Percentiles rank a stretch among this genome's conserved stretches.
These are phyloP conservation scores for Tetragonia tetragonoides DNA, from an alignment of 148 eudicot genomes.

Conservation along the genomic window DNA sequence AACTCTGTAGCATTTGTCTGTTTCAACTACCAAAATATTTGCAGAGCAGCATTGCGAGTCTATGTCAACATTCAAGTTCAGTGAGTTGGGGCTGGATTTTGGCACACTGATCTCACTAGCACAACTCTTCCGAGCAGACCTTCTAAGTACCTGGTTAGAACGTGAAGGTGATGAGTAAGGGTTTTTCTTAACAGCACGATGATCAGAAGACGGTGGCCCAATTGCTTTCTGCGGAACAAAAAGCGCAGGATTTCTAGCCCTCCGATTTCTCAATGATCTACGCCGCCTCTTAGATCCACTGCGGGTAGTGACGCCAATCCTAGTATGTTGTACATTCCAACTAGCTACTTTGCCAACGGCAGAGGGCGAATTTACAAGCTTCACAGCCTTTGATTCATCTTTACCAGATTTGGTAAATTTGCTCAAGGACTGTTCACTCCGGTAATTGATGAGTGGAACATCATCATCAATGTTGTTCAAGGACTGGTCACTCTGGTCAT, in stretches of 20 bases:
- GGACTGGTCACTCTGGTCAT: conserved; percentile 14
- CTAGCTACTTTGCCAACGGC: conserved; percentile 30
- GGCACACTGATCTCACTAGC: conserved; percentile 26
- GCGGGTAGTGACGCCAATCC: conserved; percentile 38
- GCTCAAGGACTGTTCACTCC: conserved; percentile 4
- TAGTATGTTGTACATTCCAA: conserved; percentile 30
- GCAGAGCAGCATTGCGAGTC: conserved; percentile 52
- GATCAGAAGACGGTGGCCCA: conserved; percentile 32
- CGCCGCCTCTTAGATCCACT: conserved; percentile 54
- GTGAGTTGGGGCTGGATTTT: conserved; percentile 34
- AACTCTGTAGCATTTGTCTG: conserved; percentile 66
- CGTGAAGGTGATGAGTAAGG: conserved; percentile 13
- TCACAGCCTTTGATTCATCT: conserved; percentile 27
- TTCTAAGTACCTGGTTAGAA: conserved; percentile 31
- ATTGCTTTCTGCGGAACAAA: conserved; percentile 38
- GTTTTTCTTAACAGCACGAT: conserved; percentile 27
- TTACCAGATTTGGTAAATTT: conserved; percentile 13
- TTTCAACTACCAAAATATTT: conserved; percentile 61
- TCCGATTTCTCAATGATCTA: conserved; percentile 63
- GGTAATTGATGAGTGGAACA: conserved; percentile 14
- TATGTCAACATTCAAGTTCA: conserved; percentile 35
- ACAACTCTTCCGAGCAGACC: conserved; percentile 32
- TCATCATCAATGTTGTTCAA: conserved; percentile 13
- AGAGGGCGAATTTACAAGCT: conserved; percentile 10
- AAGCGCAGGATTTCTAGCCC: conserved; percentile 43